Evolutionary conservation across 345 rosid species (phyloP), one percentile per base, ranked within the genome.

Genomic region (Aurinia saxatilis): DNA sequence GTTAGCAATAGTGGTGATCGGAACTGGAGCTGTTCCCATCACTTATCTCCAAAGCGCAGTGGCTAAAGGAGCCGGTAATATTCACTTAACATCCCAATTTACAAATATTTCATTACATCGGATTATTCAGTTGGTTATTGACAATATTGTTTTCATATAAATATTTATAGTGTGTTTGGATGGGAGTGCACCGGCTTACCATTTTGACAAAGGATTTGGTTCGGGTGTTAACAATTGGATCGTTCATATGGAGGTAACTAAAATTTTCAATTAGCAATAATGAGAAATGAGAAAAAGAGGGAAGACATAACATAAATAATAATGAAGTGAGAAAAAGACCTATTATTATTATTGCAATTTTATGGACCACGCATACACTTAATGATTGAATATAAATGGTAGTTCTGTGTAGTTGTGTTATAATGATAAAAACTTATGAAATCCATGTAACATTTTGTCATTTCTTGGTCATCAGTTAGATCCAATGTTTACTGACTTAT

Each of bases 171-270:
- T 92, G 73, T 92, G 98, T 75, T 71, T 92, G 84, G 98, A 92
- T 74, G 98, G 97, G 16, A 92, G 96, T 56, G 88, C 98, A 16
- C 95, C 97, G 1, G 98, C 98, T 60, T 92, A 89, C 80, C 92
- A 92, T 57, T 75, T 80, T 29, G 79, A 82, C 62, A 84, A 68
- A 68, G 98, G 98, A 15, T 85, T 44, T 70, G 98, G 97, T 49
- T 68, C 88, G 1, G 97, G 98, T 11, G 60, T 84, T 53, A 78
- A 87, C 59, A 89, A 80, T 50, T 92, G 98, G 97, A 75, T 92
- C 61, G 82, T 89, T 68, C 81, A 82, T 31, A 72, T 92, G 68
- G 98, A 89, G 91, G 95, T 88, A 53, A 27, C 6, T 27, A 27
- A 23, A 31, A 33, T 16, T 45, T 19, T 25, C 35, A 34, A 34